Evolutionary conservation across 169 alveolate species (phyloP).

Genomic region (Perkinsus chesapeaki): DNA sequence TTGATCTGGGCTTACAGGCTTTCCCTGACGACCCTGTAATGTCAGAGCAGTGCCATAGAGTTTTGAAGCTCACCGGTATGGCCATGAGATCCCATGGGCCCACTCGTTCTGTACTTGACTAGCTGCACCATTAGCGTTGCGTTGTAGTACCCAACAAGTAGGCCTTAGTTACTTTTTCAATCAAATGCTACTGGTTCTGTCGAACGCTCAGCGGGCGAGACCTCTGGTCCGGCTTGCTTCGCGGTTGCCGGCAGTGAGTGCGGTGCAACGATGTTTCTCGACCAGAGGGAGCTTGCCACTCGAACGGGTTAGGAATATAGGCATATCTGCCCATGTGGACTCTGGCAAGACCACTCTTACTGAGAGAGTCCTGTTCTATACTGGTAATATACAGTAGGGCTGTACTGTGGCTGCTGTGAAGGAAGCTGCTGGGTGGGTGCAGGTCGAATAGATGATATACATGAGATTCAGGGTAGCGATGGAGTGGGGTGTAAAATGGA

Average conservation of each 20-base stretch:
- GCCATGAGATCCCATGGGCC: not conserved
- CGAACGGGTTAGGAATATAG: conserved; percentile 75
- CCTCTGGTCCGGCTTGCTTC: not conserved
- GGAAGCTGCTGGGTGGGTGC: conserved; percentile 32
- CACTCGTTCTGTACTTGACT: not conserved
- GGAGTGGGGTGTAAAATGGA: conserved; percentile 97
- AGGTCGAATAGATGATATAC: conserved; percentile 85
- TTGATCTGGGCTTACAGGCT: not conserved
- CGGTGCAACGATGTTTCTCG: not conserved
- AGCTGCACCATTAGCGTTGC: not conserved
- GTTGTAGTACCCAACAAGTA: not conserved
- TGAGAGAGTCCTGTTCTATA: conserved; percentile 82
- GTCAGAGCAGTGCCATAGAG: not conserved
- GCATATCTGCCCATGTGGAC: conserved; percentile 94
- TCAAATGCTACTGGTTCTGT: not conserved
- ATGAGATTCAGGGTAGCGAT: conserved; percentile 90
- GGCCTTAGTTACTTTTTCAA: not conserved
- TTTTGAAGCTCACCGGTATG: not conserved
- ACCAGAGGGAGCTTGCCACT: not conserved
- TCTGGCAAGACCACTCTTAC: conserved; percentile 96
- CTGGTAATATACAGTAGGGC: conserved; percentile 21
- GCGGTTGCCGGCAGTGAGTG: not conserved
- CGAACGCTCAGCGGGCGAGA: not conserved
- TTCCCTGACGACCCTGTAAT: not conserved
- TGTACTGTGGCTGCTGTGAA: not conserved